A percentile compares a stretch with the other conserved stretches of the same genome.
These are phyloP conservation scores for Lepidium campestre DNA, from an alignment of 441 rosid species.

Conservation along the genomic window DNA sequence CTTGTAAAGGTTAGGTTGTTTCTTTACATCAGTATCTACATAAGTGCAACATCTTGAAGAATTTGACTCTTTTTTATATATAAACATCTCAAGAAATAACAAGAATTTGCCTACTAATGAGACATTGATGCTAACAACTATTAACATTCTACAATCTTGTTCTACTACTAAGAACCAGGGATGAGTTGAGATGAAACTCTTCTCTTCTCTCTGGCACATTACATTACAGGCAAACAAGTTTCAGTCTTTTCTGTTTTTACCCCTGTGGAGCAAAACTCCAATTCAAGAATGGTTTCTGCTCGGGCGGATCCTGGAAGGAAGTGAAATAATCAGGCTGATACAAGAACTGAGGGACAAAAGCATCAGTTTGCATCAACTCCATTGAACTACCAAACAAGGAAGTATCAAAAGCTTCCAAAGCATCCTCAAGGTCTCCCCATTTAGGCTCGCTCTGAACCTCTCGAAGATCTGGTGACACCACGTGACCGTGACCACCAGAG, in stretches of 20 bases:
- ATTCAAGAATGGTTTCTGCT: constrained; percentile 30
- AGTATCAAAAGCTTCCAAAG: constrained; percentile 32
- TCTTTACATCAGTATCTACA: neutral
- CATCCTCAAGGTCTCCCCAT: constrained; percentile 40
- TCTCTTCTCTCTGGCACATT: constrained; percentile 13
- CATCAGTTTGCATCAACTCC: constrained; percentile 47
- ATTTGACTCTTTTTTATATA: neutral
- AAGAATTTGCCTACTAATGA: constrained; percentile 22
- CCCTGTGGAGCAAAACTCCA: constrained; percentile 29
- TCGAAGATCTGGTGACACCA: constrained; percentile 52
- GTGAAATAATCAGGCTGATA: constrained; percentile 52
- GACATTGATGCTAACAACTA: constrained; percentile 24
- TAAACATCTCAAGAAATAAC: constrained; percentile 6
- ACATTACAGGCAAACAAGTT: neutral
- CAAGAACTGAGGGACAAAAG: constrained; percentile 46
- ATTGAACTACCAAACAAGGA: constrained; percentile 37
- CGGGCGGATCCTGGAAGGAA: constrained; percentile 44
- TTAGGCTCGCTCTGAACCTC: constrained; percentile 73
- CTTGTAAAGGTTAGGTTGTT: constrained; percentile 2
- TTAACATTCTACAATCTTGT: constrained; percentile 19
- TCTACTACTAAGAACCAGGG: constrained; percentile 15
- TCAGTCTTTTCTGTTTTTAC: neutral
- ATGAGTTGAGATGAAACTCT: neutral
- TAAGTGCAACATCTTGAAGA: constrained; percentile 10
- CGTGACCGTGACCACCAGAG: constrained; percentile 65